Conservation (phyloP, 2,329 filamentous ascomycete species). For the Fonsecaea erecta region DNA sequence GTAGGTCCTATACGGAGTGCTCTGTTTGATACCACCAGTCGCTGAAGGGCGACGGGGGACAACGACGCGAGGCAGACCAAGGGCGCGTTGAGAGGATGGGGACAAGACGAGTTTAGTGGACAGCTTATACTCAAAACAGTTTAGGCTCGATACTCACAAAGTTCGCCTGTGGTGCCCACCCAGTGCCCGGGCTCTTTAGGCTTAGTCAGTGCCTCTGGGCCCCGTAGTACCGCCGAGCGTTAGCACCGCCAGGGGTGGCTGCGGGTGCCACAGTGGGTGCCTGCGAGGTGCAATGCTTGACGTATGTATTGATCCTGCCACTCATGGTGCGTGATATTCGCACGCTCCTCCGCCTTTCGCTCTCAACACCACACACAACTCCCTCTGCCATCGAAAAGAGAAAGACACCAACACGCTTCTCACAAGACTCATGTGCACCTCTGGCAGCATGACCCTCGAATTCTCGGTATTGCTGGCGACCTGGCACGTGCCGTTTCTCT, state of each 20-base stretch:
- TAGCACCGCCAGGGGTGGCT: not conserved
- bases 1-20: too few relatives aligned
- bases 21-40: not conserved
- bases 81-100: not conserved
- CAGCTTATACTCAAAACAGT: not conserved
- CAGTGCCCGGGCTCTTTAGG: not conserved
- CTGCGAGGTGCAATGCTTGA: not conserved
- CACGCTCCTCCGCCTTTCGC: constrained; percentile 17
- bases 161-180: too few relatives aligned
- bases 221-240: not conserved
- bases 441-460: constrained; percentile 17
- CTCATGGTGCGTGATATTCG: constrained; percentile 16
- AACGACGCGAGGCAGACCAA: not conserved
- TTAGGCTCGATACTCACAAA: too few relatives aligned
- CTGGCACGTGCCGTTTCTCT: constrained; percentile 22
- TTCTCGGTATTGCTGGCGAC: constrained; percentile 5
- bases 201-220: not conserved
- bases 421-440: constrained; percentile 14
- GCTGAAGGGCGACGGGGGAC: not conserved
- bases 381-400: not conserved
- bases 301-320: constrained; percentile 13
- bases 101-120: not conserved
- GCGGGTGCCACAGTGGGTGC: not conserved
- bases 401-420: not conserved
- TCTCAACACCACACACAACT: constrained; percentile 6